Base-by-base conservation (phyloP, 2,329 filamentous ascomycete genomes). In the Aspergillus aculeatinus region DNA sequence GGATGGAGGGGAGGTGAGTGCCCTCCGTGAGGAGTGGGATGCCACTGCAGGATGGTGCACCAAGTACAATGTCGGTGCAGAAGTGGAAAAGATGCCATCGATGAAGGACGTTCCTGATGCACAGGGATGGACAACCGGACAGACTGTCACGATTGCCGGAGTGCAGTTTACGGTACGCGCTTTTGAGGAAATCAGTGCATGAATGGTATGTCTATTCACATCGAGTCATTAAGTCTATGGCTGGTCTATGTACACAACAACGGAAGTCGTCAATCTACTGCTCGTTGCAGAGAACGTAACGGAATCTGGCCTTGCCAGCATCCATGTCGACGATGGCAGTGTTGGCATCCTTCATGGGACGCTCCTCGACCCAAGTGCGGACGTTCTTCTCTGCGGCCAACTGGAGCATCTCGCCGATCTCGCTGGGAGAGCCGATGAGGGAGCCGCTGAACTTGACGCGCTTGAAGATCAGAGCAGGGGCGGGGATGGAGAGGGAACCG, bases 381-480 rank as follows among this genome's bases (percentile, higher is more conserved):
- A 80, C 61, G 1, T 70, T 69, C 65, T 78, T 76, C 31, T 74
- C 67, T 7, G 69, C 77, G 5, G 71, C 75, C 19, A 81, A 66
- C n/a, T 76, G 63, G 57, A 80, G 66, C 79, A 81, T 80, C 59
- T 78, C 73, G 12, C 72, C 67, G 51, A 80, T 79, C 62, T 80
- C 73, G 9, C 63, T 61, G 5, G 75, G 77, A 48, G 72, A 71
- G 5, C 79, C 78, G 52, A 79, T 76, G 27, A 72, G 35, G 3
- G 74, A 77, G 4, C 83, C 84, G 9, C 76, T 78, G 19, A 87
- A 70, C 68, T 79, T 82, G 58, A 79, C 61, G 11, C 69, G 66
- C 29, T 83, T 86, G 5, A 65, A 68, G 49, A 90, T 83, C 56
- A 90, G 73, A 0, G 80, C 73, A 65, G 84, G 84, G 5, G 83